Base-by-base conservation (phyloP, 73 alveolate species). In the Effrenium voratum region DNA sequence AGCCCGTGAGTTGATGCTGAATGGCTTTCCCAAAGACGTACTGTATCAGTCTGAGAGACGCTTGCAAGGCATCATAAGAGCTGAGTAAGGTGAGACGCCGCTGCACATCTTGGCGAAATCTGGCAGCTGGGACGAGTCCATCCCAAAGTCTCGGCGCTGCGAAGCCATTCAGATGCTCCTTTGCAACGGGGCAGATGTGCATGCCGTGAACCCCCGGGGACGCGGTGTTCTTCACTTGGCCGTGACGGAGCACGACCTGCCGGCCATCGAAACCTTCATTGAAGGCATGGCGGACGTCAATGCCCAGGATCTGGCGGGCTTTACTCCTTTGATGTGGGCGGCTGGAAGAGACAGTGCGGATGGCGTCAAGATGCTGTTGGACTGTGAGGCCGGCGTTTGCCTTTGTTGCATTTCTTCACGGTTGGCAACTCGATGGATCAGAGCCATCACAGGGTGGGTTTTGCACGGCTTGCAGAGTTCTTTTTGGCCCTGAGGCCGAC, bases 201-300 rank as follows among this genome's bases (percentile, higher is more conserved):
- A 92, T 38, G 98, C 98, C 26, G 98, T 92, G 45, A 92, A 92
- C 80, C 98, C 98, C 19, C 98, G 98, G 24, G 98, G 98, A 49
- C 90, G 98, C 44, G 91, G 98, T 16, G 98, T 92, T 34, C 81
- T 92, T 32, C 98, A 92, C 60, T 38, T 92, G 38, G 98, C 98
- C 1, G 90, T 72, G 22, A 92, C 91, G 12, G 98, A 92, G 36
- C 90, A 92, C 55, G 98, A 92, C 55, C n/a, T 40, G 44, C 82
- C 68, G 5, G 98, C 98, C 76, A 92, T 92, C 19, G 98, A 92
- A 66, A 92, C 98, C 19, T 46, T 92, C 26, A 92, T 92, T 55
- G 98, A 92, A 30, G 98, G 98, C 81, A 92, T 92, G 98, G 98
- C 98, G n/a, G 98, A 92, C 45, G 80, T 92, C 77, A 92, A 92